A percentile compares a stretch with the other conserved stretches of the same genome.
Evolutionary conservation across 2,329 filamentous ascomycete genomes (phyloP).

Genomic region (Ilyonectria destructans): DNA sequence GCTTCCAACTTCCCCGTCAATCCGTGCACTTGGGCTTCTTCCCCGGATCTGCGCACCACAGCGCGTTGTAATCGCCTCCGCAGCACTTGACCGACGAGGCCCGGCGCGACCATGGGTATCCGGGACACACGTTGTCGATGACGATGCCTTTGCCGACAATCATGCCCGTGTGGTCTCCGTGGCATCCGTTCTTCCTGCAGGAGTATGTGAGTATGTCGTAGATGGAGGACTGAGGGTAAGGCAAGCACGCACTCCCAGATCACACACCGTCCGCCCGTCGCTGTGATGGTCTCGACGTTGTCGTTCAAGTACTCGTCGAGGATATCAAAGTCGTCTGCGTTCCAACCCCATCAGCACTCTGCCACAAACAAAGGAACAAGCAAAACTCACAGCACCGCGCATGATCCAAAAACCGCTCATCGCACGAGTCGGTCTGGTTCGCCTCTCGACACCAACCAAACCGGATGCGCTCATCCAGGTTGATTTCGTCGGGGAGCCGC

Average conservation of each 20-base stretch:
- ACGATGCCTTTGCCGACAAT: slow-evolving; percentile 24
- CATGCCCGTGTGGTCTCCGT: slow-evolving; percentile 36
- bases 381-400: slow-evolving; percentile 34
- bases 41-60: slow-evolving; percentile 32
- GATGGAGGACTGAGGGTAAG: background rate
- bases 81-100: slow-evolving; percentile 37
- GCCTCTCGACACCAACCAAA: slow-evolving; percentile 34
- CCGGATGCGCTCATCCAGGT: slow-evolving; percentile 23
- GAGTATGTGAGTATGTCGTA: background rate
- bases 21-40: slow-evolving; percentile 25
- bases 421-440: slow-evolving; percentile 17
- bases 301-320: slow-evolving; percentile 32
- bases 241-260: slow-evolving; percentile 33
- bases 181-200: slow-evolving; percentile 30
- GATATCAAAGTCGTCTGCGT: slow-evolving; percentile 34
- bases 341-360: background rate
- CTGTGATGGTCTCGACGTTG: slow-evolving; percentile 29
- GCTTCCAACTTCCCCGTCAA: slow-evolving; percentile 1
- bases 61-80: slow-evolving; percentile 27
- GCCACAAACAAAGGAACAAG: background rate
- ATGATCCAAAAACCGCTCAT: slow-evolving; percentile 19
- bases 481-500: slow-evolving; percentile 12
- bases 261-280: slow-evolving; percentile 32
- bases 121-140: slow-evolving; percentile 28
- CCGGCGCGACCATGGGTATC: slow-evolving; percentile 18